Evolutionary conservation across 2,329 filamentous ascomycete species (phyloP).

Genomic region (Fusarium xylarioides): DNA sequence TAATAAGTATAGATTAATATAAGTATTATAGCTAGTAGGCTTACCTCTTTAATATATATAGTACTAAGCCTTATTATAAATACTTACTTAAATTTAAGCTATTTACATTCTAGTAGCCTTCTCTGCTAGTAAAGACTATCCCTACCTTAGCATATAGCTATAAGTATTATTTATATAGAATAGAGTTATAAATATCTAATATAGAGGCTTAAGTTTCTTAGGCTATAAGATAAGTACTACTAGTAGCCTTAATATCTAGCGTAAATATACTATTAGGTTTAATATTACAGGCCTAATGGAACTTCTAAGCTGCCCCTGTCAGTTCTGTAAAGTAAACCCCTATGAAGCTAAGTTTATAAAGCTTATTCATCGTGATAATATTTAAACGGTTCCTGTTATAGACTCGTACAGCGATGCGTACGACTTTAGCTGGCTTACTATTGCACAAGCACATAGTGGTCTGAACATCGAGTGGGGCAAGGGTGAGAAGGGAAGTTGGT

Average conservation of each 20-base stretch:
- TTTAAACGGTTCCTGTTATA: not conserved
- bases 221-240: not conserved
- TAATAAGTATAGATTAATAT: not conserved
- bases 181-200: not conserved
- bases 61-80: not conserved
- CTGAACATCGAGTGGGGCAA: not conserved
- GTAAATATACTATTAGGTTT: not conserved
- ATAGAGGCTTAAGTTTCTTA: not conserved
- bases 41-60: rapidly evolving
- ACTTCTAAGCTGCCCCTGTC: not conserved
- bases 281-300: not conserved
- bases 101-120: not conserved
- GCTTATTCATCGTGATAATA: not conserved
- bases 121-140: not conserved
- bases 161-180: not conserved
- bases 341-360: not conserved
- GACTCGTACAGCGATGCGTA: not conserved
- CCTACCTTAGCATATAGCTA: not conserved
- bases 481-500: not conserved
- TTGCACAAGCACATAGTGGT: not conserved
- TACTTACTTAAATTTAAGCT: not conserved
- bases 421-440: not conserved
- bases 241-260: not conserved
- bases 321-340: not conserved
- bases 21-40: not conserved